phyloP scores from a whole-genome alignment of 2,329 filamentous ascomycete species.

The Aspergillus fijiensis region DNA sequence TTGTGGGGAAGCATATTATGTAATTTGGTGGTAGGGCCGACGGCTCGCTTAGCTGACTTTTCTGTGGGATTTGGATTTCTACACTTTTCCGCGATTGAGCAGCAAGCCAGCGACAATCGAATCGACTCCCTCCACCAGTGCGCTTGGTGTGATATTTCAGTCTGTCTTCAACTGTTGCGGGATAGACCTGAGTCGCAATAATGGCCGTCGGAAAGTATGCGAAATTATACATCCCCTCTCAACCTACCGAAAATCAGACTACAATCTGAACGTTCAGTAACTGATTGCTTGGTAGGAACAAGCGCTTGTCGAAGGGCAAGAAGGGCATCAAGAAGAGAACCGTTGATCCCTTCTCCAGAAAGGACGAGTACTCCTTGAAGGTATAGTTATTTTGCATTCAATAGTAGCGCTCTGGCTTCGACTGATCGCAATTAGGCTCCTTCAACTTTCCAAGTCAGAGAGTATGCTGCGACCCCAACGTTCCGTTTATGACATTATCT shows the following conservation, averaged over 20 bases:
- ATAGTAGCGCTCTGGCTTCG: background rate
- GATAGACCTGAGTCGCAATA: conserved; percentile 59
- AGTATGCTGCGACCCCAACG: conserved; percentile 64
- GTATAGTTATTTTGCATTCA: conserved; percentile 46
- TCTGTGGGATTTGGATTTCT: conserved; percentile 47
- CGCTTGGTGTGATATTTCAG: conserved; percentile 42
- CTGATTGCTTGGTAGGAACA: conserved; percentile 68
- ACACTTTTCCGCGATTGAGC: conserved; percentile 35
- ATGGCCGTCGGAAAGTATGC: conserved; percentile 82
- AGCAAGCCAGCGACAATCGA: conserved; percentile 33
- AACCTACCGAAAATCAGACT: background rate
- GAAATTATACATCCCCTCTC: conserved; percentile 10
- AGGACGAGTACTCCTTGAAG: conserved; percentile 99
- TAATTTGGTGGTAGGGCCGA: conserved; percentile 37
- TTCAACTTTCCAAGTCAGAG: conserved; percentile 90
- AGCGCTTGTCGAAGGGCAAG: conserved; percentile 99
- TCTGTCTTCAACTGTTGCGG: conserved; percentile 43
- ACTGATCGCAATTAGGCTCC: conserved; percentile 64
- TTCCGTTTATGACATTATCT: conserved; percentile 12
- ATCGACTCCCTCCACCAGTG: conserved; percentile 39
- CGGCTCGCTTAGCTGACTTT: conserved; percentile 47
- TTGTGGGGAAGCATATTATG: conserved; percentile 27
- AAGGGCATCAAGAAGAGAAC: conserved; percentile 99
- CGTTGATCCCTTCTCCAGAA: conserved; percentile 93
- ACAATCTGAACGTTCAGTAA: conserved; percentile 1